A percentile compares a stretch with the other conserved stretches of the same genome.
Conservation (phyloP, 768 basidiomycete species). For the Pulveroboletus sp. region DNA sequence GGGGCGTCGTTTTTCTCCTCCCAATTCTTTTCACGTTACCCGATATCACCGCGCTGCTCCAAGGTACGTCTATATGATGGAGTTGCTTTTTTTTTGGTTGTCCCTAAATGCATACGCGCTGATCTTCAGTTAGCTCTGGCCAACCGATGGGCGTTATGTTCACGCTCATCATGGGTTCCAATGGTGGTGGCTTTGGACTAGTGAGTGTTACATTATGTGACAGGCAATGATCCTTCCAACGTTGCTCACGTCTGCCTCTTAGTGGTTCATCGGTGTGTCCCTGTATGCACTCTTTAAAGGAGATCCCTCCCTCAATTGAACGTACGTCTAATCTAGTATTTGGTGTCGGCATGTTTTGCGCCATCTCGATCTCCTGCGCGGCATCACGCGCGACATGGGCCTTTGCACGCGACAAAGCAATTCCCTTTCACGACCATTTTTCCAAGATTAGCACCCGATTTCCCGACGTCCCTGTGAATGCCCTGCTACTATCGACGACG, state of each 20-base stretch:
- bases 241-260: neutral
- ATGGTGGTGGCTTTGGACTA: constrained; percentile 58
- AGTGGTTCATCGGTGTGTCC: constrained; percentile 42
- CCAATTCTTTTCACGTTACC: constrained; percentile 65
- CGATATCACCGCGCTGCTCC: constrained; percentile 47
- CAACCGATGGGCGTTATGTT: constrained; percentile 65
- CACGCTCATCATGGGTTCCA: constrained; percentile 56
- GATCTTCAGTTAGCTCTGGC: constrained; percentile 46
- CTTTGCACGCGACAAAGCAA: constrained; percentile 63
- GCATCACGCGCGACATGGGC: constrained; percentile 69
- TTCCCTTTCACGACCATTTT: constrained; percentile 50
- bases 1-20: constrained; percentile 52
- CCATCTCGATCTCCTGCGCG: constrained; percentile 61
- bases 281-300: neutral
- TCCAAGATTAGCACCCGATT: constrained; percentile 38
- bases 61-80: constrained; percentile 33
- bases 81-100: neutral
- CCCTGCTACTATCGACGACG: constrained; percentile 52
- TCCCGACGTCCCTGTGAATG: constrained; percentile 53
- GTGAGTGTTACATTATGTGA: constrained; percentile 29
- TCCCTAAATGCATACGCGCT: neutral
- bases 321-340: constrained; percentile 36
- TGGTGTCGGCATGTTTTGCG: constrained; percentile 54
- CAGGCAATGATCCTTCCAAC: neutral
- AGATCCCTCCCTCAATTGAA: neutral